Percentiles rank a stretch among this genome's conserved stretches.
Conservation (phyloP, 441 rosid genomes). For the Macaranga tanarius region DNA sequence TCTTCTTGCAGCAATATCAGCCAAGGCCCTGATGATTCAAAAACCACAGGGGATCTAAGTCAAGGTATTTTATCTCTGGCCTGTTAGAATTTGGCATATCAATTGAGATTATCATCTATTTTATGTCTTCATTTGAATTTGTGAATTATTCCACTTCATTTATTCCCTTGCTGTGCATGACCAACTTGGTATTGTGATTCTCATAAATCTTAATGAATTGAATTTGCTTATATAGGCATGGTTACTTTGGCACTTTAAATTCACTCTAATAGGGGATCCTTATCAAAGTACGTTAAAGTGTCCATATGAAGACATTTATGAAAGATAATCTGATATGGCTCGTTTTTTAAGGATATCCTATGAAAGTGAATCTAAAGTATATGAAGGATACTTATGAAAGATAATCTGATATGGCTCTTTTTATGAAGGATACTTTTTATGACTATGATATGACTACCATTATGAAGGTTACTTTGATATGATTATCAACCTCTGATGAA, state of each 20-base stretch:
- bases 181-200: background rate
- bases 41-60: constrained; percentile 27
- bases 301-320: background rate
- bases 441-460: background rate
- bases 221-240: background rate
- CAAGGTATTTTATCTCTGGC: constrained; percentile 43
- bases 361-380: too few species aligned
- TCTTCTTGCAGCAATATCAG: constrained; percentile 50
- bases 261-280: background rate
- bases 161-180: background rate
- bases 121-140: constrained; percentile 1
- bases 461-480: background rate
- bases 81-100: constrained; percentile 17
- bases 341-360: too few species aligned
- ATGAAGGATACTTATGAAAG: background rate
- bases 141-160: background rate
- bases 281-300: background rate
- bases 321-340: background rate
- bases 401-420: background rate
- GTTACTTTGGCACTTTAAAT: background rate
- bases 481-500: background rate
- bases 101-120: constrained; percentile 1
- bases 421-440: background rate
- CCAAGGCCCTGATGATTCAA: constrained; percentile 42
- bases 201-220: too few species aligned